Conservation (phyloP, 2,329 filamentous ascomycete genomes). For the Claviceps citrina region DNA sequence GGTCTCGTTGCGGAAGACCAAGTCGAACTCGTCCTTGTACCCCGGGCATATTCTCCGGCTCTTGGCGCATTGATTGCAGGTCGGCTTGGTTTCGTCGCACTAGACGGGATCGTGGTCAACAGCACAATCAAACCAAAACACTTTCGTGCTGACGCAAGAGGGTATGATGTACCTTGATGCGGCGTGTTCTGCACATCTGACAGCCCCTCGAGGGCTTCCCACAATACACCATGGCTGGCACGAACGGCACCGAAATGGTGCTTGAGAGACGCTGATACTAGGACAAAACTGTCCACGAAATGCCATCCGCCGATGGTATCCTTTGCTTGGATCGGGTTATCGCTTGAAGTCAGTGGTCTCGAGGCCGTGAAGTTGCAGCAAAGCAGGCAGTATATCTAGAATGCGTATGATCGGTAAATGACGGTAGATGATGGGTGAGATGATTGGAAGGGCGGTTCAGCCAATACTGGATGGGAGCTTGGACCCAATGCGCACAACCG, state of each 20-base stretch:
- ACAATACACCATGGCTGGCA: conserved; percentile 46
- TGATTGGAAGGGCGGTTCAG: too few relatives aligned
- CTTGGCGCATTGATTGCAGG: conserved; percentile 49
- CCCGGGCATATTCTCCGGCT: conserved; percentile 49
- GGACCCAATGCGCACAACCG: too few relatives aligned
- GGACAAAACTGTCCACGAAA: background rate
- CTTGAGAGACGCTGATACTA: background rate
- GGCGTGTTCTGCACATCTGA: conserved; percentile 57
- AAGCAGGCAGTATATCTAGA: too few relatives aligned
- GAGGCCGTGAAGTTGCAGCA: too few relatives aligned
- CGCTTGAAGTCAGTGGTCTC: too few relatives aligned
- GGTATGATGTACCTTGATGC: conserved; percentile 49
- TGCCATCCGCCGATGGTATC: too few relatives aligned
- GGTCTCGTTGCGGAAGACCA: conserved; percentile 59
- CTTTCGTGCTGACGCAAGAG: background rate
- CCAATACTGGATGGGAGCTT: too few relatives aligned
- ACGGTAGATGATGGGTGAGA: too few relatives aligned
- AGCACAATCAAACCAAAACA: background rate
- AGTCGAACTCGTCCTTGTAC: conserved; percentile 56
- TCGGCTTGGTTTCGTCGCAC: conserved; percentile 54
- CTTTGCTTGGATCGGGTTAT: too few relatives aligned
- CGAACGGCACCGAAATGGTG: background rate
- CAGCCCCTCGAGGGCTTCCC: conserved; percentile 54
- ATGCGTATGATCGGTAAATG: too few relatives aligned
- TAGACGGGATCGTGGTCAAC: conserved; percentile 15